Evolutionary conservation across 441 rosid species (phyloP), one percentile per base, ranked within the genome.

Genomic region (Populus tomentosa): DNA sequence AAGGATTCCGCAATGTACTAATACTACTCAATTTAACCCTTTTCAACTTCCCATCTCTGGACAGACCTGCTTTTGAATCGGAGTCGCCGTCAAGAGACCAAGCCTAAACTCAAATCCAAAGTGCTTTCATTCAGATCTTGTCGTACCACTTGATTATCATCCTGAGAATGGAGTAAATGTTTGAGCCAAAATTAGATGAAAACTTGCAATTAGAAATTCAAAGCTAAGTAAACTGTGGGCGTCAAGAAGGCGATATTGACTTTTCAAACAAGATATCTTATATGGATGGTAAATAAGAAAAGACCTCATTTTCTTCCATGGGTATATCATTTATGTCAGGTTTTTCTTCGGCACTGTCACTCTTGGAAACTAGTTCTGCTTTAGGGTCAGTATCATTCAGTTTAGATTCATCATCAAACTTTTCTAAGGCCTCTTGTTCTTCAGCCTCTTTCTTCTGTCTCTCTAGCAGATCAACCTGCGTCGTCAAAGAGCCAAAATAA

Each of bases 41-140:
- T 73, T 77, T 84, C 75, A 81, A 70, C 63, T 74, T 82, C 75
- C 81, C 79, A 8, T 81, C 83, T 32, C 42, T 77, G 80, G 74
- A 30, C 83, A 79, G 74, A 30, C 83, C 79, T 56, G 74, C 74
- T 78, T 79, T 86, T 40, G 78, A 82, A 64, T 86, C 87, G 38
- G 4, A 30, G 42, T 86, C 85, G 0, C 82, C 77, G 35, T 87
- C 91, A 6, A 78, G 87, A 38, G 86, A 87, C 70, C 71, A 87
- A 84, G 70, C 92, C 93, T 79, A 92, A 87, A 76, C 95, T 90
- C 86, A 87, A 84, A 82, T 92, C 98, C 82, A 85, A 46, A 63
- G 92, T 89, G 92, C 94, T 92, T 85, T 95, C 92, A 6, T 94
- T 94, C 61, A 94, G 85, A 87, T 94, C 99, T 89, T 95, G 99